Conservation (phyloP, 2,329 filamentous ascomycete genomes). For the Colletotrichum lentis region DNA sequence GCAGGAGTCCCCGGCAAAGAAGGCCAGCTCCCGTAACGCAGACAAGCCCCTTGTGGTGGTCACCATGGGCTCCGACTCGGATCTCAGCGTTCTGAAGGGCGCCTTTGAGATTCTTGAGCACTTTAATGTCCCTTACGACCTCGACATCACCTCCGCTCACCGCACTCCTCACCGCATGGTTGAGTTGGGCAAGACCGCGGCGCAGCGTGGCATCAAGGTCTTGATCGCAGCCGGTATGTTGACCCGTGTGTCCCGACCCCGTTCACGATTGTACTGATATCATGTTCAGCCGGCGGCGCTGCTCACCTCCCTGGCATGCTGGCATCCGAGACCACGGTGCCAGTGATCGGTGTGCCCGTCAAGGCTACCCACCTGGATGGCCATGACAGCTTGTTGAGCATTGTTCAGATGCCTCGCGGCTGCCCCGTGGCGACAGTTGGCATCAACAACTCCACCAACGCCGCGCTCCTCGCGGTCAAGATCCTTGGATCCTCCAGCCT, state of each 20-base stretch:
- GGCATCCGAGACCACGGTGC: constrained; percentile 73
- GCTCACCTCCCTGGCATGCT: constrained; percentile 80
- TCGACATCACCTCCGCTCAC: constrained; percentile 82
- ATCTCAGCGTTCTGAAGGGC: constrained; percentile 72
- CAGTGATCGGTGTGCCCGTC: constrained; percentile 80
- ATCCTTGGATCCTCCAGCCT: constrained; percentile 69
- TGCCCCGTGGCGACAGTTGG: constrained; percentile 79
- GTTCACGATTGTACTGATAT: background rate
- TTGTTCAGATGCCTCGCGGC: constrained; percentile 81
- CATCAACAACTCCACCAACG: constrained; percentile 83
- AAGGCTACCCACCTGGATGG: constrained; percentile 78
- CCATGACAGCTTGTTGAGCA: constrained; percentile 74
- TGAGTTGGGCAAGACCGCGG: constrained; percentile 69
- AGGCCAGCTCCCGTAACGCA: constrained; percentile 42
- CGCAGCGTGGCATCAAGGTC: constrained; percentile 72
- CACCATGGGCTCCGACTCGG: constrained; percentile 86
- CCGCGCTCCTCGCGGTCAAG: constrained; percentile 74
- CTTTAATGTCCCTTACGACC: constrained; percentile 76
- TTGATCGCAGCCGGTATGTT: constrained; percentile 69
- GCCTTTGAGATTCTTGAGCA: constrained; percentile 72
- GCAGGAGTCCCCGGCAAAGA: constrained; percentile 38
- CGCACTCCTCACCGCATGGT: constrained; percentile 77
- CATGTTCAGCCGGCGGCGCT: constrained; percentile 70
- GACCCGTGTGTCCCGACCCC: background rate
- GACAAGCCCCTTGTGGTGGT: constrained; percentile 71